These are phyloP conservation scores for Exobasidium rhododendri DNA, from an alignment of 1,284 basidiomycete genomes.

Conservation along the genomic window DNA sequence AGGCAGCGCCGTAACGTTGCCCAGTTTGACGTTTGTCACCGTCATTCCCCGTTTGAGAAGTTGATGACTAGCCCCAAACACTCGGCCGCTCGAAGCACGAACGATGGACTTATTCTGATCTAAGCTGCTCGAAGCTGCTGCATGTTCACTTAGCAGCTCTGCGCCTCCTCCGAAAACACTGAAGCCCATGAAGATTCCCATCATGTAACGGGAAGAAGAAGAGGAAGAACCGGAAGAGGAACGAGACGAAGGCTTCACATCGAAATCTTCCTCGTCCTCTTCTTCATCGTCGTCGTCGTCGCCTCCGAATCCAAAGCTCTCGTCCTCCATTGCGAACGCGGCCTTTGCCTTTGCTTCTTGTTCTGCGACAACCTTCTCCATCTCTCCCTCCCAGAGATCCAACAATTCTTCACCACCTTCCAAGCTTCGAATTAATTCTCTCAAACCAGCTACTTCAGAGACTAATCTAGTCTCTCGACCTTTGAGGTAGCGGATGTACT, in stretches of 20 bases:
- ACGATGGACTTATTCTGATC: slow-evolving; percentile 5
- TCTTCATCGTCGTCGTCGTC: slow-evolving; percentile 41
- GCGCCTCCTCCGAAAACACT: slow-evolving; percentile 41
- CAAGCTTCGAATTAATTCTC: slow-evolving; percentile 43
- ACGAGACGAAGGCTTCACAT: slow-evolving; percentile 20
- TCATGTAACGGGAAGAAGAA: slow-evolving; percentile 43
- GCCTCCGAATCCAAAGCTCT: slow-evolving; percentile 27
- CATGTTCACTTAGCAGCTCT: slow-evolving; percentile 25
- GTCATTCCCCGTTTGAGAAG: slow-evolving; percentile 42
- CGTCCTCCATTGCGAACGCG: slow-evolving; percentile 24
- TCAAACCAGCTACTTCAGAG: slow-evolving; percentile 42
- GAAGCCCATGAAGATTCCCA: slow-evolving; percentile 46
- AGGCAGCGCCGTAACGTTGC: slow-evolving; percentile 16
- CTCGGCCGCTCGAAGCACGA: slow-evolving; percentile 23
- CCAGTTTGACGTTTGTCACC: slow-evolving; percentile 20
- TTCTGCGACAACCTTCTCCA: slow-evolving; percentile 39
- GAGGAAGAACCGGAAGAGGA: slow-evolving; percentile 26
- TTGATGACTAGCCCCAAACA: slow-evolving; percentile 46
- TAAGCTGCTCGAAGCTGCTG: slow-evolving; percentile 14
- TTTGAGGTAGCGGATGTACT: slow-evolving; percentile 53
- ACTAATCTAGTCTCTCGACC: slow-evolving; percentile 40
- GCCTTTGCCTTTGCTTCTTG: slow-evolving; percentile 26
- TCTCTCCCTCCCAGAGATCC: slow-evolving; percentile 44
- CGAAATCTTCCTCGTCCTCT: slow-evolving; percentile 31
- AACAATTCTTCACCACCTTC: slow-evolving; percentile 52